These are phyloP conservation scores for Geum urbanum DNA, from an alignment of 306 rosid species.

Conservation along the genomic window DNA sequence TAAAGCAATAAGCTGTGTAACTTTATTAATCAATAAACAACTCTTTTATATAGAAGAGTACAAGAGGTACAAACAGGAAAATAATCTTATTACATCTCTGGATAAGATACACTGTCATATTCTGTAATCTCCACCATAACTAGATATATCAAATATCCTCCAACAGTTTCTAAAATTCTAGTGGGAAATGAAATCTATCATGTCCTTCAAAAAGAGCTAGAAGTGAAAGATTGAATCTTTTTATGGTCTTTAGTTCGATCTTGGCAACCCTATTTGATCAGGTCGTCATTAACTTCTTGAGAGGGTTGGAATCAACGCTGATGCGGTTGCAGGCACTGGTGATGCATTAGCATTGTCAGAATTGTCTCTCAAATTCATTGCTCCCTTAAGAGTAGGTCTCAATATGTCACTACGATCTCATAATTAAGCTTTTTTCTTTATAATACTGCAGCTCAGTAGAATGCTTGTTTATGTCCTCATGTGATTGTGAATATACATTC, in stretches of 20 bases:
- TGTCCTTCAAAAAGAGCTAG: not conserved
- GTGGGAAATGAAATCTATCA: not conserved
- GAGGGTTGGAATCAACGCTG: constrained; percentile 53
- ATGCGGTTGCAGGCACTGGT: constrained; percentile 63
- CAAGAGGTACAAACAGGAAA: too few relatives aligned
- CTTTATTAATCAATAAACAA: too few relatives aligned
- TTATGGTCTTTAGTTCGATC: not conserved
- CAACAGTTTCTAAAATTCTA: not conserved
- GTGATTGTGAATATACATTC: not conserved
- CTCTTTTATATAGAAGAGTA: too few relatives aligned
- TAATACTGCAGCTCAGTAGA: not conserved
- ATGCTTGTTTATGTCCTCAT: not conserved
- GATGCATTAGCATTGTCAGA: constrained; percentile 72
- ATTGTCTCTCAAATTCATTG: constrained; percentile 69
- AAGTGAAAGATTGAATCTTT: not conserved
- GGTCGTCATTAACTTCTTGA: constrained; percentile 74
- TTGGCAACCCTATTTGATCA: constrained; percentile 19
- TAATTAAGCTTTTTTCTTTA: not conserved
- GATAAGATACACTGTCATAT: too few relatives aligned
- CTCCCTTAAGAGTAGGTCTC: constrained; percentile 69
- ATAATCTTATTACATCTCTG: too few relatives aligned
- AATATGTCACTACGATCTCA: not conserved
- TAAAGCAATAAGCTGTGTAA: too few relatives aligned
- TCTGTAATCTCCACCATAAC: too few relatives aligned
- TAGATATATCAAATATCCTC: too few relatives aligned